A percentile compares a stretch with the other conserved stretches of the same genome.
phyloP scores from a whole-genome alignment of 441 rosid genomes.

The Euphorbia schlechtendalii region DNA sequence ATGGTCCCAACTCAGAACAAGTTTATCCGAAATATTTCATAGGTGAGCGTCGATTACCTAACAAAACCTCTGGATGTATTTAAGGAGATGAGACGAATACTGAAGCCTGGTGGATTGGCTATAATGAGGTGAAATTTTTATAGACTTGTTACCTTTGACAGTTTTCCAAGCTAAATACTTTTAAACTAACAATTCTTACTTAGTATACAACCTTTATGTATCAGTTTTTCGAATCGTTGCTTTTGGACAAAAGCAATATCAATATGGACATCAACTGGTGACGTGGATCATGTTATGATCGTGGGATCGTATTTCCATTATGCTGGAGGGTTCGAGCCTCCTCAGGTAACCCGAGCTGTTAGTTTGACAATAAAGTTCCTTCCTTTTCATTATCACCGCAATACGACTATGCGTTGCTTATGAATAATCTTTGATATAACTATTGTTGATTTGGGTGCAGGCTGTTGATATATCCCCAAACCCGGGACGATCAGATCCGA shows the following conservation, averaged over 20 bases:
- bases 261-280: conserved; percentile 89
- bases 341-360: conserved; percentile 44
- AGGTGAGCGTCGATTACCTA: conserved; percentile 93
- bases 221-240: conserved; percentile 89
- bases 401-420: background rate
- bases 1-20: too few species aligned
- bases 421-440: background rate
- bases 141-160: background rate
- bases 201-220: conserved; percentile 11
- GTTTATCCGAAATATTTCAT: conserved; percentile 3
- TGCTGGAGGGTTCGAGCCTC: conserved; percentile 86
- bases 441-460: conserved; percentile 31
- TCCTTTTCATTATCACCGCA: too few species aligned
- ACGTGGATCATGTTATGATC: conserved; percentile 76
- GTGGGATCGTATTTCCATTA: conserved; percentile 92
- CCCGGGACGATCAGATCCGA: conserved; percentile 80
- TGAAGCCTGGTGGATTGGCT: conserved; percentile 84
- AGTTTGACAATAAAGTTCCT: background rate
- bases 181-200: conserved; percentile 11
- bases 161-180: too few species aligned
- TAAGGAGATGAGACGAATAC: conserved; percentile 74
- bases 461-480: conserved; percentile 91
- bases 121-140: conserved; percentile 49
- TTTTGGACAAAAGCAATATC: conserved; percentile 95
- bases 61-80: conserved; percentile 74